Evolutionary conservation across 1,284 basidiomycete genomes (phyloP), one percentile per base, ranked within the genome.

Genomic region (Trichosporon inkin): DNA sequence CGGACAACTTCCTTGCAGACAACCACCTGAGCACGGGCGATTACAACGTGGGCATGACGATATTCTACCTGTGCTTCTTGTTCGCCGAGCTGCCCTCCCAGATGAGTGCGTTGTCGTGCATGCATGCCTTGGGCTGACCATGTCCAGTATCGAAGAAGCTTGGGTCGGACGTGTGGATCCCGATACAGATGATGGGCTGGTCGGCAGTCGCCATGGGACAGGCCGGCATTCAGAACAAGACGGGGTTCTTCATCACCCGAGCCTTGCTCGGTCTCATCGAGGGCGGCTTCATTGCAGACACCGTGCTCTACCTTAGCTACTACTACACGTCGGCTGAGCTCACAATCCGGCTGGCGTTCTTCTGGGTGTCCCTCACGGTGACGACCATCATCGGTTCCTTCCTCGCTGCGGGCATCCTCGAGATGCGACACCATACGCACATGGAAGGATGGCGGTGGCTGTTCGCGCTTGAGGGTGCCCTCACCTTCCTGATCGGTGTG

Each of bases 221-320:
- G 55, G 59, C 63, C 16, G 66, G 61, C 3, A 53, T 76, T 35
- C 65, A 62, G 10, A 66, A 68, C 39, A 61, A 60, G 40, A 53
- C 62, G 0, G 68, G 67, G 1, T 79, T 77, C 67, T 72, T 70
- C 51, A 68, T 68, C 8, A 70, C 74, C 7, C 68, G 78, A 4
- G 36, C 41, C 0, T 53, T 64, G 8, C 70, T 80, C 24, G 77
- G 77, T 32, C 63, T 77, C 22, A 49, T 66, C 14, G 77, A 79
- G 62, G 75, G 67, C 2, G 78, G 78, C 0, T 79, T 80, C 57
- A 73, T 81, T 10, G 74, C 79, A 1, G 77, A 78, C 60, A 68
- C 71, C 8, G 72, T 80, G 44, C 66, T 80, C 1, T 80, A 79
- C 64, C 62, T 80, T 2, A 68, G 63, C 17, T 80, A 79, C 64